Evolutionary conservation across 177 flowering plant species (phyloP).

Genomic region (Telopea speciosissima): DNA sequence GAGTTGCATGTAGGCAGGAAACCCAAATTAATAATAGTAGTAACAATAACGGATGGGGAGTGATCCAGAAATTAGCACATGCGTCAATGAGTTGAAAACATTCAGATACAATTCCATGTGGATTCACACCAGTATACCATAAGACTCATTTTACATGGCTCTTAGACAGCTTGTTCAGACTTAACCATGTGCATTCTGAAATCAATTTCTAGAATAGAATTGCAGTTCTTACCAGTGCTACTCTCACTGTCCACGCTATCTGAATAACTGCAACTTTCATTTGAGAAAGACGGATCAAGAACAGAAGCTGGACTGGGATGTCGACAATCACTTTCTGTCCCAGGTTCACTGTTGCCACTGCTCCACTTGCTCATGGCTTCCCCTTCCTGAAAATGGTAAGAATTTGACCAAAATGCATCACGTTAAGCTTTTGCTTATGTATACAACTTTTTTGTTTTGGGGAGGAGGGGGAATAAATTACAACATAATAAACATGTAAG

Average conservation of each 20-base stretch:
- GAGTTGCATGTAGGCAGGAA: conserved; percentile 5
- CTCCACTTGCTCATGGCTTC: conserved; percentile 23
- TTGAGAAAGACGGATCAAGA: conserved; percentile 59
- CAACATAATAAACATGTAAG: too few species aligned
- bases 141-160: background rate
- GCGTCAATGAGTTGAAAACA: background rate
- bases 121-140: background rate
- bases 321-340: conserved; percentile 26
- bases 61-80: background rate
- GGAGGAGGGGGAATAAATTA: too few species aligned
- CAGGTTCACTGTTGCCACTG: conserved; percentile 20
- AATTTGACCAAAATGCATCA: background rate
- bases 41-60: background rate
- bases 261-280: conserved; percentile 73
- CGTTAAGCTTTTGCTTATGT: background rate
- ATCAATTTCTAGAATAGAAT: background rate
- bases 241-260: conserved; percentile 44
- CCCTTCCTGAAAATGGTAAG: conserved; percentile 22
- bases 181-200: background rate
- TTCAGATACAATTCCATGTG: background rate
- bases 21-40: background rate
- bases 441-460: background rate
- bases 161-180: background rate
- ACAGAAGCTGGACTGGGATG: conserved; percentile 76
- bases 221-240: conserved; percentile 36